Conservation (phyloP, 129 eudicot species). For the Oenanthe sinensis region DNA sequence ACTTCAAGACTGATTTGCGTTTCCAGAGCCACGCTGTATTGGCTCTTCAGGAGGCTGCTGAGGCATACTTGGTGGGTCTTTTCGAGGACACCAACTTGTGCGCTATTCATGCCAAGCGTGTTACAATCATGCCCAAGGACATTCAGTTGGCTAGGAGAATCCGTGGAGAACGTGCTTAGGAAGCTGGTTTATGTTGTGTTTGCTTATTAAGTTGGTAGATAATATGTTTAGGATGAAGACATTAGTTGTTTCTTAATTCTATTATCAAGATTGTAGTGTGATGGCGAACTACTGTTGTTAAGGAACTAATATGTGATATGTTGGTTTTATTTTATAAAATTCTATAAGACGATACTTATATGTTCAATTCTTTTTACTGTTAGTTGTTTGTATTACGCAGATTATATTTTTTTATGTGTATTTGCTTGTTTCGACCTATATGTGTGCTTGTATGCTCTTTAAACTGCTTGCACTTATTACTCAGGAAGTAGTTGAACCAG, state of each 20-base stretch:
- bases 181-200: background rate
- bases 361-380: too few species aligned
- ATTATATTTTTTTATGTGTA: too few species aligned
- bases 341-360: background rate
- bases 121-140: slow-evolving; percentile 93
- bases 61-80: slow-evolving; percentile 72
- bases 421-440: too few species aligned
- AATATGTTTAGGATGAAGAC: background rate
- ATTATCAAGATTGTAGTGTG: background rate
- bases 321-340: background rate
- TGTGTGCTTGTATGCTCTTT: too few species aligned
- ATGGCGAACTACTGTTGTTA: background rate
- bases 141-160: slow-evolving; percentile 88
- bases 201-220: background rate
- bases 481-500: too few species aligned
- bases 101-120: slow-evolving; percentile 92
- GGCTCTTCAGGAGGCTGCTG: slow-evolving; percentile 88
- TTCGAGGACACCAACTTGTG: slow-evolving; percentile 81
- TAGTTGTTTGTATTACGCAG: too few species aligned
- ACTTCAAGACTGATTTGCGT: slow-evolving; percentile 22
- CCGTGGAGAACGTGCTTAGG: slow-evolving; percentile 92
- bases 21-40: slow-evolving; percentile 56
- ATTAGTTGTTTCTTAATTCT: background rate
- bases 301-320: background rate
- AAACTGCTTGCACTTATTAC: too few species aligned